Evolutionary conservation across 2,329 filamentous ascomycete species (phyloP).

Genomic region (Aspergillus felis): DNA sequence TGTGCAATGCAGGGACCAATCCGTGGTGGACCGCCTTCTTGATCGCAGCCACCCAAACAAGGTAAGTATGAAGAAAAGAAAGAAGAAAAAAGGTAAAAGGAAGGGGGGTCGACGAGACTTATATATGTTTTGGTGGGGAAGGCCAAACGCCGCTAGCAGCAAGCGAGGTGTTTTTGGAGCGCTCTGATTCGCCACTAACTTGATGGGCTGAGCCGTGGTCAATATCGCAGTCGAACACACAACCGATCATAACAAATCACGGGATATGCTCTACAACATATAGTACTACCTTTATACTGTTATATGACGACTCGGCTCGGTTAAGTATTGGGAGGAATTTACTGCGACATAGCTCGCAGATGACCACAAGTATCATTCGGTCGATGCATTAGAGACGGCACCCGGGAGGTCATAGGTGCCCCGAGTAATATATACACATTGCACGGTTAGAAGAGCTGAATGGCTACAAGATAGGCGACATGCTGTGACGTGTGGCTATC

Average conservation of each 20-base stretch:
- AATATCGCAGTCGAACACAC: too few species aligned
- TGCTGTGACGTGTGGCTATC: neutral
- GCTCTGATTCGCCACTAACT: constrained; percentile 6
- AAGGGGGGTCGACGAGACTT: constrained; percentile 6
- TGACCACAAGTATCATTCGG: too few species aligned
- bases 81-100: constrained; percentile 28
- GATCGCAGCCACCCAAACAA: constrained; percentile 48
- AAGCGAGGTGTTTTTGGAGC: constrained; percentile 10
- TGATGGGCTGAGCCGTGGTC: neutral
- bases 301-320: too few species aligned
- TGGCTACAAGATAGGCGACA: neutral
- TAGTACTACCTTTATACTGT: too few species aligned
- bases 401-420: neutral
- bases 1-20: constrained; percentile 57
- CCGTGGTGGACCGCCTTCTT: constrained; percentile 43
- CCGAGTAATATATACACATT: neutral
- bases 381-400: neutral
- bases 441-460: neutral
- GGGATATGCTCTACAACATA: neutral
- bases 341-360: too few species aligned
- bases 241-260: neutral
- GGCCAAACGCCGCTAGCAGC: constrained; percentile 9
- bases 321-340: too few species aligned
- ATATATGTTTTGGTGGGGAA: constrained; percentile 13
- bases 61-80: constrained; percentile 51